A percentile compares a stretch with the other conserved stretches of the same genome.
These are phyloP conservation scores for Starmerella floris DNA, from an alignment of 805 yeast species.

Conservation along the genomic window DNA sequence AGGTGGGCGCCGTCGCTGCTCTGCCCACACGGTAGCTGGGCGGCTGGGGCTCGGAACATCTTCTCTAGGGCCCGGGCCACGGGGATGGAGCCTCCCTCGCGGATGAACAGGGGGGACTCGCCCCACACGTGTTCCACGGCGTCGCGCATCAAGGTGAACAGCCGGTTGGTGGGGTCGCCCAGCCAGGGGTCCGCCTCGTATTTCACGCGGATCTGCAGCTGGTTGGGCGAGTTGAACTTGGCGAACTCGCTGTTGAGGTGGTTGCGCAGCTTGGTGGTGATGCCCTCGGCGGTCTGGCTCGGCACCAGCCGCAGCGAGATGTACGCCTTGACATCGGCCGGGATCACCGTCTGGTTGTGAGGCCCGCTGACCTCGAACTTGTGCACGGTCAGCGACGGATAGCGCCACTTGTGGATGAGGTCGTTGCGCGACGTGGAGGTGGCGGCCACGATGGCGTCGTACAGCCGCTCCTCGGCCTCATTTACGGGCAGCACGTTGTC, in stretches of 20 bases:
- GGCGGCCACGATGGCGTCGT: slow-evolving; percentile 42
- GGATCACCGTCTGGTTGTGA: slow-evolving; percentile 76
- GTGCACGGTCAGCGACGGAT: slow-evolving; percentile 80
- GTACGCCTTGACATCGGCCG: slow-evolving; percentile 62
- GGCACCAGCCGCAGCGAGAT: slow-evolving; percentile 83
- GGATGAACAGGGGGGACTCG: slow-evolving; percentile 63
- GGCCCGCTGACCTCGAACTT: slow-evolving; percentile 81
- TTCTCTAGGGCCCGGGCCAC: slow-evolving; percentile 75
- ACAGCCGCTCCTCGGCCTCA: slow-evolving; percentile 44
- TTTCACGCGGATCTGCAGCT: slow-evolving; percentile 44
- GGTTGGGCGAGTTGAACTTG: slow-evolving; percentile 45
- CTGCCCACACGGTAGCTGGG: slow-evolving; percentile 94
- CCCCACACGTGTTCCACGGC: slow-evolving; percentile 65
- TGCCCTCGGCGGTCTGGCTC: slow-evolving; percentile 53
- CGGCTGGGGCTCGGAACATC: slow-evolving; percentile 72
- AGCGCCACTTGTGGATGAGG: slow-evolving; percentile 71
- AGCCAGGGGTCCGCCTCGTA: slow-evolving; percentile 95
- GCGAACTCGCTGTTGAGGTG: slow-evolving; percentile 40
- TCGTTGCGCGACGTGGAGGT: slow-evolving; percentile 32
- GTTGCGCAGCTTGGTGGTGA: slow-evolving; percentile 38
- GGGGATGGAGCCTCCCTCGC: slow-evolving; percentile 97
- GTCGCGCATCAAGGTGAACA: slow-evolving; percentile 51
- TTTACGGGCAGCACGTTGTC: slow-evolving; percentile 49
- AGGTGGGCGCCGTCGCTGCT: slow-evolving; percentile 89
- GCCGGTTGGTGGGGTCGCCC: slow-evolving; percentile 67